phyloP scores from a whole-genome alignment of 1,284 basidiomycete genomes.

The Volvariella surrecta region DNA sequence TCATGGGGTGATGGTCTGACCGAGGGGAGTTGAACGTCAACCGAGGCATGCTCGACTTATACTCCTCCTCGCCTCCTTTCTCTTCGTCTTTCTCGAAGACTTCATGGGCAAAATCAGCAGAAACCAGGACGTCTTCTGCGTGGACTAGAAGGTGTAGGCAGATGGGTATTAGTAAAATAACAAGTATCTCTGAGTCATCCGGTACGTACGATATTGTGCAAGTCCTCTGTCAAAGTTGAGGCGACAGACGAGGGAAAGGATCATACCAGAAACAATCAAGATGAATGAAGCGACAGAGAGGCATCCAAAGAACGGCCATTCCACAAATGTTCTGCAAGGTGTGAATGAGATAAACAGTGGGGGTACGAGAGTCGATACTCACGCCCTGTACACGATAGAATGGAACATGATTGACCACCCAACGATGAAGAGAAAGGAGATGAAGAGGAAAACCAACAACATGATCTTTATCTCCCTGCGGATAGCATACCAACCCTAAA shows the following conservation, averaged over 20 bases:
- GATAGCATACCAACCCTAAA: conserved; percentile 46
- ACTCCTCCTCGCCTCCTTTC: too few species aligned
- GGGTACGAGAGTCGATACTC: conserved; percentile 7
- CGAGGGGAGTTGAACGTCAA: too few species aligned
- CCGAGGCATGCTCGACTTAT: too few species aligned
- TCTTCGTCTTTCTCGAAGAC: conserved; percentile 12
- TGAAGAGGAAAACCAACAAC: conserved; percentile 34
- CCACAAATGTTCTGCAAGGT: conserved; percentile 32
- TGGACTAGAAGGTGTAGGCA: conserved; percentile 5
- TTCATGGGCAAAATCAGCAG: conserved; percentile 10
- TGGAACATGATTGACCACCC: conserved; percentile 46
- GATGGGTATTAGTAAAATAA: neutral
- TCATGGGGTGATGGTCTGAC: too few species aligned
- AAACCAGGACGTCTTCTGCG: conserved; percentile 11
- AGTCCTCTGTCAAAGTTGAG: conserved; percentile 42
- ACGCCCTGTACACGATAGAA: conserved; percentile 43
- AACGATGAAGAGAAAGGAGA: conserved; percentile 28
- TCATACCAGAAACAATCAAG: conserved; percentile 33
- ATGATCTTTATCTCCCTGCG: conserved; percentile 33
- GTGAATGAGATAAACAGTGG: neutral
- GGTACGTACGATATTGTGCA: conserved; percentile 28
- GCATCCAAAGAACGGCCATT: conserved; percentile 48
- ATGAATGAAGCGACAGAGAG: conserved; percentile 38
- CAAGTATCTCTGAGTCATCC: neutral
- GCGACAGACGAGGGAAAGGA: conserved; percentile 38